phyloP scores from a whole-genome alignment of 306 rosid genomes.

The Cicer chorassanicum region DNA sequence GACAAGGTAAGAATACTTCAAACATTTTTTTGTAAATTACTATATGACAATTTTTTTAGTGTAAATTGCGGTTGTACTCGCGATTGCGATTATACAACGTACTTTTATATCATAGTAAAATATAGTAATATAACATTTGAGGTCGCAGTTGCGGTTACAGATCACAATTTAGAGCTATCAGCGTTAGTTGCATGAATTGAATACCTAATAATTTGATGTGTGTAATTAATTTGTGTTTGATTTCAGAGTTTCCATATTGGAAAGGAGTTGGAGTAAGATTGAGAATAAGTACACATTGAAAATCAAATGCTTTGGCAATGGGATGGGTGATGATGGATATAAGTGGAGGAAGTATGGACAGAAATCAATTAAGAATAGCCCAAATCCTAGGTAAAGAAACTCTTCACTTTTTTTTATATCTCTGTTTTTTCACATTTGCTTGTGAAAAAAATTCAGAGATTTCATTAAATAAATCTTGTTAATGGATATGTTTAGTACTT shows the following conservation, averaged over 20 bases:
- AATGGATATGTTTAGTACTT: background rate
- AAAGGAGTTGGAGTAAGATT: slow-evolving; percentile 67
- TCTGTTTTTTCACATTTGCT: background rate
- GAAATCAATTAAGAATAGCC: slow-evolving; percentile 85
- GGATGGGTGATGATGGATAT: slow-evolving; percentile 89
- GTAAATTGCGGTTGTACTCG: too few species aligned
- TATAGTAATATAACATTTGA: too few species aligned
- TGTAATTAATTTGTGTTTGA: background rate
- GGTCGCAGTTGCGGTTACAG: too few species aligned
- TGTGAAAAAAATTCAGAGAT: background rate
- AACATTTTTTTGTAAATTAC: background rate
- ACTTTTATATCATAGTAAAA: too few species aligned
- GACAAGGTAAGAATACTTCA: slow-evolving; percentile 47
- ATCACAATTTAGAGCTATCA: too few species aligned
- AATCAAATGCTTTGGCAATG: slow-evolving; percentile 80
- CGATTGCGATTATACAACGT: too few species aligned
- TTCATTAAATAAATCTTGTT: background rate
- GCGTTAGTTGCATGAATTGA: too few species aligned
- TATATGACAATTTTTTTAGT: background rate
- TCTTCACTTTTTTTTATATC: slow-evolving; percentile 4
- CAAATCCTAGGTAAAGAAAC: slow-evolving; percentile 80
- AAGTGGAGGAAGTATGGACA: slow-evolving; percentile 97
- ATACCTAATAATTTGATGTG: background rate
- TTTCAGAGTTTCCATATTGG: slow-evolving; percentile 68
- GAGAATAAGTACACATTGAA: slow-evolving; percentile 85